A percentile compares a stretch with the other conserved stretches of the same genome.
Conservation (phyloP, 2,329 filamentous ascomycete genomes). For the Didymella glomerata region DNA sequence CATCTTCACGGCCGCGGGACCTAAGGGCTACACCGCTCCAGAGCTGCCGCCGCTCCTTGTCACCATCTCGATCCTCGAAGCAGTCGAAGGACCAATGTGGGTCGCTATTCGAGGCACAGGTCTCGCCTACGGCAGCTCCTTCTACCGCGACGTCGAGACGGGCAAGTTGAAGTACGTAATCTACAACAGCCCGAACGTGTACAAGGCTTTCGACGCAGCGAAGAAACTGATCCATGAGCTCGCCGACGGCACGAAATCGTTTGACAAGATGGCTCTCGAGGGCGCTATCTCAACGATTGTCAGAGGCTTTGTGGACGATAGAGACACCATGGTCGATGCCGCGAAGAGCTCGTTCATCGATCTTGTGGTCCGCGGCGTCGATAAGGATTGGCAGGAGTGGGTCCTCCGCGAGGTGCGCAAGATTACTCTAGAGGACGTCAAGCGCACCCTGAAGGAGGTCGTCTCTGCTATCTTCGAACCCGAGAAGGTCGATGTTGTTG, state of each 20-base stretch:
- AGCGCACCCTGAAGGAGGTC: constrained; percentile 74
- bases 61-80: constrained; percentile 88
- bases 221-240: constrained; percentile 78
- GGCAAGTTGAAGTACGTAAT: constrained; percentile 85
- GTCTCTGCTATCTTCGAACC: constrained; percentile 83
- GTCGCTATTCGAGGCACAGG: constrained; percentile 90
- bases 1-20: constrained; percentile 76
- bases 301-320: constrained; percentile 84
- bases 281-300: constrained; percentile 92
- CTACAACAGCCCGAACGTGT: constrained; percentile 88
- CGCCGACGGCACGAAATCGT: constrained; percentile 72
- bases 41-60: constrained; percentile 85
- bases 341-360: constrained; percentile 85
- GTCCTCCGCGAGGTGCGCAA: constrained; percentile 79
- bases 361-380: constrained; percentile 78
- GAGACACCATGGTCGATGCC: constrained; percentile 82
- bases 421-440: constrained; percentile 80
- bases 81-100: constrained; percentile 94
- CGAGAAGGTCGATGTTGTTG: constrained; percentile 80
- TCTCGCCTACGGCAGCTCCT: constrained; percentile 87
- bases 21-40: constrained; percentile 78
- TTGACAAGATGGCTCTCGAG: constrained; percentile 85
- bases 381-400: constrained; percentile 78
- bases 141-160: constrained; percentile 78
- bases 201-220: constrained; percentile 82